A percentile compares a stretch with the other conserved stretches of the same genome.
Evolutionary conservation across 139 green algal genomes (phyloP).

Genomic region (Tetraselmis striata): DNA sequence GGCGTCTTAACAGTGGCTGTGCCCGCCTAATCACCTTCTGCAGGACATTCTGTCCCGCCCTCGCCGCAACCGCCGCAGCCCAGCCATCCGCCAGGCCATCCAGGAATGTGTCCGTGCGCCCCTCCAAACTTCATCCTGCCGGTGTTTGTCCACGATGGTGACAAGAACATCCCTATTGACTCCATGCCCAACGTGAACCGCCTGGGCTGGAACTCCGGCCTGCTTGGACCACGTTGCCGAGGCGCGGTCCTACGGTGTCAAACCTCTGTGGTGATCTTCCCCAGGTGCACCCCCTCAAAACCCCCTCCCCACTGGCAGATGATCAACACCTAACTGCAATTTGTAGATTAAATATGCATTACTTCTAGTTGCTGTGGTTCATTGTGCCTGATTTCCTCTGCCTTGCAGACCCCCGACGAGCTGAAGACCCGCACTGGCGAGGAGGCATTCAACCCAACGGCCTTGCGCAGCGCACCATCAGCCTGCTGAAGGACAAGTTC

Average conservation of each 20-base stretch:
- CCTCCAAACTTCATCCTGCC: conserved; percentile 94
- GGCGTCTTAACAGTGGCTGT: too few species aligned
- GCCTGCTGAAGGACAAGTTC: conserved; percentile 91
- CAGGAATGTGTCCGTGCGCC: conserved; percentile 77
- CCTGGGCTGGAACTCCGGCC: conserved; percentile 67
- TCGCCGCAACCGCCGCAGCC: conserved; percentile 83
- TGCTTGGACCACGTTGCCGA: conserved; percentile 82
- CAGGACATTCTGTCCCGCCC: conserved; percentile 83
- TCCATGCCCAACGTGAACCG: conserved; percentile 84
- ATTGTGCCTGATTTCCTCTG: too few species aligned
- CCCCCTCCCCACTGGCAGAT: too few species aligned
- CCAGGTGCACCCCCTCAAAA: too few species aligned
- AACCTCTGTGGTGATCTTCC: conserved; percentile 88
- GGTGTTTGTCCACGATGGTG: conserved; percentile 89
- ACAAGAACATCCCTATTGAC: conserved; percentile 72
- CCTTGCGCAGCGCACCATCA: conserved; percentile 88
- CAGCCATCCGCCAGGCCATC: conserved; percentile 72
- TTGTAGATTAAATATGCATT: too few species aligned
- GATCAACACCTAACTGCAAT: too few species aligned
- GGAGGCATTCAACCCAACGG: conserved; percentile 95
- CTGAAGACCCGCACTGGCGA: conserved; percentile 87
- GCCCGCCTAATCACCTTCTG: neutral
- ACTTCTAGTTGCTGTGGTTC: too few species aligned
- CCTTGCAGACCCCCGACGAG: conserved; percentile 74
- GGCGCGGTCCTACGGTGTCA: conserved; percentile 85